These are phyloP conservation scores for Grigorovia humatica DNA, from an alignment of 805 yeast genomes.

Conservation along the genomic window DNA sequence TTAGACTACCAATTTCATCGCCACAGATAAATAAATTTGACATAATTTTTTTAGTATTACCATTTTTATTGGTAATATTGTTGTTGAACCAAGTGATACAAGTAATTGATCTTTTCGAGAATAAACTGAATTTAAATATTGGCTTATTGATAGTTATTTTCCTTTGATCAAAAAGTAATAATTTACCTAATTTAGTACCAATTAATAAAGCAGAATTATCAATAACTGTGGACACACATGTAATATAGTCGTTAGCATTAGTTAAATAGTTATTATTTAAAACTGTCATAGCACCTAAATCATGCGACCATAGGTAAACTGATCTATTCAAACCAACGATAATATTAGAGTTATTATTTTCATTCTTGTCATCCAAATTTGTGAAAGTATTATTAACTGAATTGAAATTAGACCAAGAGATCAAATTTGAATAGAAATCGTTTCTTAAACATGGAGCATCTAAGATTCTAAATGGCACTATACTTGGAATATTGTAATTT, in stretches of 20 bases:
- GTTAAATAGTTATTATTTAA: conserved; percentile 30
- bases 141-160: conserved; percentile 6
- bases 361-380: not conserved
- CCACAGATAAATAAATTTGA: conserved; percentile 43
- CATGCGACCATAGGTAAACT: conserved; percentile 55
- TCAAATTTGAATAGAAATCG: conserved; percentile 67
- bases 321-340: conserved; percentile 57
- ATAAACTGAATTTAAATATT: conserved; percentile 14
- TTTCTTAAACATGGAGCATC: conserved; percentile 65
- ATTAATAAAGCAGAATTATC: conserved; percentile 36
- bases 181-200: conserved; percentile 48
- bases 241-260: conserved; percentile 32
- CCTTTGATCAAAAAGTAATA: conserved; percentile 37
- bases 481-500: not conserved
- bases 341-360: conserved; percentile 23
- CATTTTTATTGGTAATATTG: not conserved
- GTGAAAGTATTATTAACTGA: not conserved
- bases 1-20: conserved; percentile 52
- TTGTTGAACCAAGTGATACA: not conserved
- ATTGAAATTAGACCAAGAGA: conserved; percentile 57
- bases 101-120: conserved; percentile 6
- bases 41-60: conserved; percentile 3
- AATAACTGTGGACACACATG: conserved; percentile 49
- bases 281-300: conserved; percentile 34
- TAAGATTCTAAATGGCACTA: conserved; percentile 39